Base-by-base conservation (phyloP, 257 asterid species). In the Gardenia jasminoides region DNA sequence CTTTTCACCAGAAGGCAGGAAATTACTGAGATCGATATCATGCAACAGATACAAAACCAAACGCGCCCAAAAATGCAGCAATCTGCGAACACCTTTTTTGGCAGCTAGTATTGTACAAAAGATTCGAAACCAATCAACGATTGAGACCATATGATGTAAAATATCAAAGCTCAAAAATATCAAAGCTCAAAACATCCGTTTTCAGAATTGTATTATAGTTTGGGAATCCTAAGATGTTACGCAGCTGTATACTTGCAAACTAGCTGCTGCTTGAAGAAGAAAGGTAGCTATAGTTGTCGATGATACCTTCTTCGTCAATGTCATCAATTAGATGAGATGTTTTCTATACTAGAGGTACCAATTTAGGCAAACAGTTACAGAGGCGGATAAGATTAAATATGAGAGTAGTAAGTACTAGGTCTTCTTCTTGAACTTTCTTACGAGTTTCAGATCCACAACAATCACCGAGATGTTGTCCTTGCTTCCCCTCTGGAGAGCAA, bases 401-500 rank as follows among this genome's bases (percentile, higher is more conserved):
- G n/a, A n/a, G n/a, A n/a, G n/a, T 36, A 36, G 41, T 24, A 28
- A 52, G 61, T n/a, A 72, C 80, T 76, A 77, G 19, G 86, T 80
- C 84, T 88, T 88, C 83, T 78, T 89, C 80, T 82, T 87, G 47
- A 89, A 85, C 87, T 92, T 91, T 85, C 97, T 91, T 52, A 80
- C 87, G 67, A 88, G 88, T 83, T 89, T 92, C 84, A 92, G 77
- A 73, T 91, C 94, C n/a, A 92, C 85, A 33, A 92, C 96, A 67
- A 92, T 83, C 75, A 92, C 94, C 28, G 96, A 86, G 41, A 92
- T 88, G 75, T 89, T 92, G 59, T 89, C 97, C 74, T 83, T 85
- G 82, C 94, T 89, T 70, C 96, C 96, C 84, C 85, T 89, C 71
- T 85, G 87, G 77, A 88, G 83, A 78, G 97, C 96, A 75, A 87